Evolutionary conservation across 805 yeast species (phyloP), one percentile per base, ranked within the genome.

Genomic region (Lipomyces chichibuensis): DNA sequence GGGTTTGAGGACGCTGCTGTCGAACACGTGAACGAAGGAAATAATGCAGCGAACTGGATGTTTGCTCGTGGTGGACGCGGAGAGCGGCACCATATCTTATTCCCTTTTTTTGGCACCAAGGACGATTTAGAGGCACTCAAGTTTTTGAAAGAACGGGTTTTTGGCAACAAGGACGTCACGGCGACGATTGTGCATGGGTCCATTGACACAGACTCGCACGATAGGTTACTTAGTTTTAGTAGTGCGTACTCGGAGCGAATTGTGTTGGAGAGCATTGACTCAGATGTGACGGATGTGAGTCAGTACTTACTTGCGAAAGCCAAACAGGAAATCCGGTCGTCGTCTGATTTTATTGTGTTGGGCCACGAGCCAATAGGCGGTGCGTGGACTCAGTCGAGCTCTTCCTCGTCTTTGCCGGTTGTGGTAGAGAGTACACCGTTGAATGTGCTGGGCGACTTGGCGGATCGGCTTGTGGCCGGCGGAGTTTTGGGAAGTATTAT

Each of bases 81-180:
- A 1, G 39, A 20, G 33, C 23, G 32, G 13, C 69, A 60, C 23
- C 66, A 67, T 32, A 63, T 69, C 37, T 51, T 68, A 37, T 65
- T 71, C n/a, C 70, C 70, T 8, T 69, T 35, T 53, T 67, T 65
- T 57, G 70, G 68, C 25, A 62, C 59, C 29, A 39, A 27, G 7
- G 65, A 69, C 55, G 74, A 69, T 35, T 29, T 37, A 8, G 32
- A 66, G 17, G 69, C 72, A 0, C 59, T 72, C 25, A 57, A 51
- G 11, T 46, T 71, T 7, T 67, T 72, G 23, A 49, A 68, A 14
- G 67, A 68, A 46, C 63, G 71, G 52, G 71, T 71, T 2, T 35
- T 56, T 23, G 63, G 52, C 52, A 65, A 57, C 54, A 65, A 66
- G 14, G 11, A 35, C n/a, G 63, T 68, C 17, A 43, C 56, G 23